Conservation (phyloP, 2,329 filamentous ascomycete species). For the Fusarium subglutinans region DNA sequence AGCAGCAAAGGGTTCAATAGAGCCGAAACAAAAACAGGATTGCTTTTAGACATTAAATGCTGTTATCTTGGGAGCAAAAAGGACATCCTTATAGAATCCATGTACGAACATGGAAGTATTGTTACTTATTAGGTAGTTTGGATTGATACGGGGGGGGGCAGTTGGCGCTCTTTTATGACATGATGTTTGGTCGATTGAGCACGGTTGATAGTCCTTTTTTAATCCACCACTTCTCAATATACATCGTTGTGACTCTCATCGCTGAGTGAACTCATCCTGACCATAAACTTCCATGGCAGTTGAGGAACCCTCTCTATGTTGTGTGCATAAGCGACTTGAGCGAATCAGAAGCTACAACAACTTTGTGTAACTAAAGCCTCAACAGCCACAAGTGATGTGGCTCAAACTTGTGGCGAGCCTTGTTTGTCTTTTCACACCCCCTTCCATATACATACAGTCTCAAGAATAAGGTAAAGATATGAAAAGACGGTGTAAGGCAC, state of each 20-base stretch:
- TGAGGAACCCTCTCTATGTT: neutral
- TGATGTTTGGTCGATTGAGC: neutral
- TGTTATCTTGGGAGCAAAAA: neutral
- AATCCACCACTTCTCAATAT: neutral
- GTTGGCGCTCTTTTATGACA: conserved; percentile 19
- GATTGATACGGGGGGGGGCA: neutral
- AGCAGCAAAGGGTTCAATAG: neutral
- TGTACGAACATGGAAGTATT: neutral
- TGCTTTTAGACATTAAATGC: conserved; percentile 7
- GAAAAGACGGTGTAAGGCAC: conserved; percentile 33
- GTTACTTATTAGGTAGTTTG: neutral
- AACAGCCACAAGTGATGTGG: neutral
- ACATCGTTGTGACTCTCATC: neutral
- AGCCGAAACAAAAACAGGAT: neutral
- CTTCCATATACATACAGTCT: neutral
- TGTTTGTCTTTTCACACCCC: neutral
- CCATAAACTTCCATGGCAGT: neutral
- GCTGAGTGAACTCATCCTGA: neutral
- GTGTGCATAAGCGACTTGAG: neutral
- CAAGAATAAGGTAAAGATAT: conserved; percentile 5
- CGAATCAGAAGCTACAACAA: neutral
- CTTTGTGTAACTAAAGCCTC: neutral
- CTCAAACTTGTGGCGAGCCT: conserved; percentile 5
- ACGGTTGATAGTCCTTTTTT: conserved; percentile 7
- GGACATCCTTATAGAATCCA: conserved; percentile 13